A percentile compares a stretch with the other conserved stretches of the same genome.
phyloP scores from a whole-genome alignment of 176 grass and related monocot genomes.

The Hordeum marinum region DNA sequence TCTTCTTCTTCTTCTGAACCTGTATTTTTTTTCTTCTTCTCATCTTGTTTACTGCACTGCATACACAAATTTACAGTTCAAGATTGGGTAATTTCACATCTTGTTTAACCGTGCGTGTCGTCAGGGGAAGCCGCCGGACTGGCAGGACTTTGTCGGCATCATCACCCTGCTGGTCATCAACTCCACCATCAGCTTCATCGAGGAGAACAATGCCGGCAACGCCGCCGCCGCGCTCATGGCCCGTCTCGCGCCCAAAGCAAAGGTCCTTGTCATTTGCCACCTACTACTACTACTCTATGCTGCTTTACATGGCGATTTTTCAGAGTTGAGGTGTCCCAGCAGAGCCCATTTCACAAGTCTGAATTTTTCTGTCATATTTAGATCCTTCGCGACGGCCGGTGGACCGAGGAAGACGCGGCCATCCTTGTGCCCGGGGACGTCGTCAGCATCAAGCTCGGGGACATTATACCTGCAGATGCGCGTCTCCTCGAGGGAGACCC shows the following conservation, averaged over 20 bases:
- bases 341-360: not conserved
- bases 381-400: constrained; percentile 58
- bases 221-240: constrained; percentile 76
- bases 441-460: constrained; percentile 70
- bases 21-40: not conserved
- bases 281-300: not conserved
- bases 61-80: not conserved
- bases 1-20: too few relatives aligned
- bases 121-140: constrained; percentile 77
- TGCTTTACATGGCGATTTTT: not conserved
- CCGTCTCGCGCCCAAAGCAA: constrained; percentile 66
- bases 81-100: not conserved
- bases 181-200: constrained; percentile 71
- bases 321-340: not conserved
- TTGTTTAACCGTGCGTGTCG: not conserved
- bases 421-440: constrained; percentile 72
- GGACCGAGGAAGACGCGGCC: constrained; percentile 63
- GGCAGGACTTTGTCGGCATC: constrained; percentile 80
- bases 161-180: constrained; percentile 71
- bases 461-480: constrained; percentile 70
- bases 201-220: constrained; percentile 77
- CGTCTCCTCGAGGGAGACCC: constrained; percentile 82
- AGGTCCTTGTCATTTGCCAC: constrained; percentile 14
- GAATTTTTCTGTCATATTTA: not conserved
- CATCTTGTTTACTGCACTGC: not conserved